Evolutionary conservation across 1,284 basidiomycete species (phyloP).

Genomic region (Neonothopanus nambi): DNA sequence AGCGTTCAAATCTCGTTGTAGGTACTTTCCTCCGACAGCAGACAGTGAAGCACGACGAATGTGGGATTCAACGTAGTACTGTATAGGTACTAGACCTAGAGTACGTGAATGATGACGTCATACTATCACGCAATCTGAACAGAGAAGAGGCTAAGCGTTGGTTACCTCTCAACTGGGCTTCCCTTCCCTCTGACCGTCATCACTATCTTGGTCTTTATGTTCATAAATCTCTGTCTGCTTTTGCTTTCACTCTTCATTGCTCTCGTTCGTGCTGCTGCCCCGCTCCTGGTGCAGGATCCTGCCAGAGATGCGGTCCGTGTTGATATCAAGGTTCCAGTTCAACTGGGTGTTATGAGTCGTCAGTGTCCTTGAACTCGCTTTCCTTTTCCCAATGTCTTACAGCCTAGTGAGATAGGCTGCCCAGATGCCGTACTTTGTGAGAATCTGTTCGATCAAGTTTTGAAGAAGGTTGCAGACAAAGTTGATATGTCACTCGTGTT

Average conservation of each 20-base stretch:
- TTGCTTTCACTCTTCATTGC: no score
- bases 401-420: constrained; percentile 77
- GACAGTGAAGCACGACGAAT: constrained; percentile 64
- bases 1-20: constrained; percentile 85
- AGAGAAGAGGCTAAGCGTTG: no score
- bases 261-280: no score
- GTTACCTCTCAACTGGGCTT: no score
- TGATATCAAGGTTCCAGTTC: constrained; percentile 54
- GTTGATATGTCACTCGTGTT: constrained; percentile 72
- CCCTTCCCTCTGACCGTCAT: background rate
- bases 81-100: background rate
- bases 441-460: constrained; percentile 71
- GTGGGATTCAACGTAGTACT: constrained; percentile 61
- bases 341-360: constrained; percentile 13
- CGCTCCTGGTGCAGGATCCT: no score
- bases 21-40: constrained; percentile 73
- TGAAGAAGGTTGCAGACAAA: constrained; percentile 62
- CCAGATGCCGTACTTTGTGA: constrained; percentile 82
- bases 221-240: no score
- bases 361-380: background rate
- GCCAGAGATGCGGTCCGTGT: no score
- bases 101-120: background rate
- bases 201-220: no score
- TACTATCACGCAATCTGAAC: no score
- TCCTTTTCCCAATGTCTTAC: constrained; percentile 31